These are phyloP conservation scores for Cenchrus fungigraminus DNA, from an alignment of 176 grass and related monocot genomes.

Conservation along the genomic window DNA sequence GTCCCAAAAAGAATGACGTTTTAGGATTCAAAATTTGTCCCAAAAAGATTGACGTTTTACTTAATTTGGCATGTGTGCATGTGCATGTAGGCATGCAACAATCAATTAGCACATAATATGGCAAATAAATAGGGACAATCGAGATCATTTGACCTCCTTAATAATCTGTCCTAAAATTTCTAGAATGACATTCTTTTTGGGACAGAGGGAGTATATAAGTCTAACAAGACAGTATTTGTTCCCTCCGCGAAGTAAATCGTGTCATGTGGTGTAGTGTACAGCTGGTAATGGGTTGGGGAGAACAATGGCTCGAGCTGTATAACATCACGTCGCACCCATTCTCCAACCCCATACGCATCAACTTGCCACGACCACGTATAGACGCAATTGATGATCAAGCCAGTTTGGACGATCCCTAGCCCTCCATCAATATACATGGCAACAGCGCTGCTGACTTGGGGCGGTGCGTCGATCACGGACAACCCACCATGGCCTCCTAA, in stretches of 20 bases:
- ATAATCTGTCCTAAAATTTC: no score
- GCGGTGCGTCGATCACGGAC: not conserved
- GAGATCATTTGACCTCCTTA: no score
- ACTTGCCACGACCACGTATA: not conserved
- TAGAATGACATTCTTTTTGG: no score
- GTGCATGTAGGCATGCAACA: no score
- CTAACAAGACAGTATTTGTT: not conserved
- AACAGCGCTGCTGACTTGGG: not conserved
- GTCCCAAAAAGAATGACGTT: no score
- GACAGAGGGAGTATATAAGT: not conserved
- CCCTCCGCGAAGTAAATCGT: not conserved
- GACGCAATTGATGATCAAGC: not conserved
- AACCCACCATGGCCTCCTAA: not conserved
- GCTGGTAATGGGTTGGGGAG: no score
- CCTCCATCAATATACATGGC: not conserved
- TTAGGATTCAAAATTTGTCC: no score
- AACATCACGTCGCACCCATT: not conserved
- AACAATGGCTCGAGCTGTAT: not conserved
- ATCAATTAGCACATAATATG: no score
- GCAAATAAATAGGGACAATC: no score
- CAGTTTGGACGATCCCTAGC: not conserved
- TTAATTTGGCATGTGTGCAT: no score
- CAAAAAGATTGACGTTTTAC: no score
- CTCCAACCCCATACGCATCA: not conserved
- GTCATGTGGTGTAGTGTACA: not conserved